phyloP scores from a whole-genome alignment of 176 grass and related monocot genomes.

The Triticum monococcum region DNA sequence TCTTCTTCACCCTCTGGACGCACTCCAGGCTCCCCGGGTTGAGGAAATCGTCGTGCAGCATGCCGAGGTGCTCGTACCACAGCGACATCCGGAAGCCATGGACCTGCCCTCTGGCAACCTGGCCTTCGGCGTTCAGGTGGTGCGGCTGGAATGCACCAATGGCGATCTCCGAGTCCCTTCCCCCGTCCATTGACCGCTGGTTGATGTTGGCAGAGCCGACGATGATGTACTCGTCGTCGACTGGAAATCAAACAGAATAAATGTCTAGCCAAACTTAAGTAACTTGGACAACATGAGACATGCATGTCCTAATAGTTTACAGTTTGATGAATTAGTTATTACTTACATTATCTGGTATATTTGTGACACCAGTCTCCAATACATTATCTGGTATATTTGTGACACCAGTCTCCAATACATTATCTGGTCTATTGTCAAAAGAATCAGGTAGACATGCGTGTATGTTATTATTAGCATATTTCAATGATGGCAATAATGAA shows the following conservation, averaged over 20 bases:
- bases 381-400: too few relatives aligned
- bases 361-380: neutral
- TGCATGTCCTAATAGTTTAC: neutral
- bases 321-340: neutral
- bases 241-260: slow-evolving; percentile 26
- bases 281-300: neutral
- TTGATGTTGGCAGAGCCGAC: slow-evolving; percentile 93
- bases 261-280: neutral
- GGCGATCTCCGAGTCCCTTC: slow-evolving; percentile 84
- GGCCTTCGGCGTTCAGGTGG: slow-evolving; percentile 54
- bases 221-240: slow-evolving; percentile 93
- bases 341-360: neutral
- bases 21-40: slow-evolving; percentile 61
- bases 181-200: slow-evolving; percentile 92
- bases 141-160: slow-evolving; percentile 72
- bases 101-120: slow-evolving; percentile 68
- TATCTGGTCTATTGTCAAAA: too few relatives aligned
- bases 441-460: neutral
- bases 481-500: neutral
- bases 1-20: slow-evolving; percentile 70
- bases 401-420: too few relatives aligned
- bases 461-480: neutral
- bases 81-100: slow-evolving; percentile 84
- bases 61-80: slow-evolving; percentile 92
- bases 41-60: slow-evolving; percentile 68